A percentile compares a stretch with the other conserved stretches of the same genome.
phyloP scores from a whole-genome alignment of 2,329 filamentous ascomycete genomes.

The Cryphonectria carpinicola region DNA sequence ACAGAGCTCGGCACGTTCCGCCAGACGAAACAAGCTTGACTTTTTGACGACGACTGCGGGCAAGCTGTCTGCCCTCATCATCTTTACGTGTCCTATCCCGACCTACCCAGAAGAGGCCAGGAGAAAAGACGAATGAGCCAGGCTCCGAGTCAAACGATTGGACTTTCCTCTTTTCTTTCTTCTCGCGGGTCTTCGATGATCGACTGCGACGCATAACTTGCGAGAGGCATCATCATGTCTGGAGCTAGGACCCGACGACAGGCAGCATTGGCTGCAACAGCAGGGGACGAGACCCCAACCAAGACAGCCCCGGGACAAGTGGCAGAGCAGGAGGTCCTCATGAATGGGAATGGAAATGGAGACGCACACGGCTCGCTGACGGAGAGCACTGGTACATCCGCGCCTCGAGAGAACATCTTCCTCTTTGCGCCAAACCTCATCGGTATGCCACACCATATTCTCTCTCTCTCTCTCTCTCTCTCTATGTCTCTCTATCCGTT shows the following conservation, averaged over 20 bases:
- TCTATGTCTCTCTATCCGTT: not conserved
- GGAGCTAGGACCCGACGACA: conserved; percentile 33
- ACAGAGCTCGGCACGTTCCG: conserved; percentile 2
- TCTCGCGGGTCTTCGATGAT: conserved; percentile 10
- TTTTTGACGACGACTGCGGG: not conserved
- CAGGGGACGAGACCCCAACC: conserved; percentile 32
- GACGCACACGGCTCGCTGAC: conserved; percentile 40
- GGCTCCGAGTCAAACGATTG: not conserved
- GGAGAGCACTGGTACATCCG: conserved; percentile 42
- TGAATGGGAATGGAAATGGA: conserved; percentile 56
- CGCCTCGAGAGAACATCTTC: conserved; percentile 72
- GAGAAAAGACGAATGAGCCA: no score
- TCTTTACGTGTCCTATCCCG: not conserved
- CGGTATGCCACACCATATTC: conserved; percentile 55
- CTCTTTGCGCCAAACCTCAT: conserved; percentile 83
- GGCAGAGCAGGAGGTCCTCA: conserved; percentile 32
- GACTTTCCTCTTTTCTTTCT: not conserved
- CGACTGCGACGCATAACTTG: conserved; percentile 15
- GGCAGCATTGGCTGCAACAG: conserved; percentile 30
- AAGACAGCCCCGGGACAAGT: conserved; percentile 36
- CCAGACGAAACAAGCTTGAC: not conserved
- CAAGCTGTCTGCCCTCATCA: not conserved
- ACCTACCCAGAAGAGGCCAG: not conserved
- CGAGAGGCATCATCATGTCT: conserved; percentile 28
- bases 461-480: not conserved